Base-by-base conservation (phyloP, 805 yeast genomes). In the Yarrowia yakushimensis region DNA sequence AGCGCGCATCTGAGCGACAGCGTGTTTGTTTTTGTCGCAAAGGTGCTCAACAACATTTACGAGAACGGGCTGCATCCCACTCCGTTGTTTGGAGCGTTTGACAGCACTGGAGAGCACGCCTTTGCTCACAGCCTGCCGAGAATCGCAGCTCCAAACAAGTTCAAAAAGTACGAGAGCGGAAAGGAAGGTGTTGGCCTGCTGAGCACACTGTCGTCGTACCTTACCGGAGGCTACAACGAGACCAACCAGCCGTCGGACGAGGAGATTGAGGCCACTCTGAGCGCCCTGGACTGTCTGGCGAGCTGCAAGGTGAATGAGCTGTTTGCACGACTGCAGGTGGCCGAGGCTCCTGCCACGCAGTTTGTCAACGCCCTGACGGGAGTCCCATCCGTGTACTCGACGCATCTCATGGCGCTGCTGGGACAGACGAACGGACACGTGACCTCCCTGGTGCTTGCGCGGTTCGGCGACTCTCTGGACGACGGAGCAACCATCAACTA, bases 181-280 rank as follows among this genome's bases (percentile, higher is more conserved):
- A 88, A 85, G 68, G 96, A 86, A 33, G 65, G 54, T 15, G 79
- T 79, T 11, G 90, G 98, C 1, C 71, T 94, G n/a, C 82, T 94
- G 62, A 88, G 96, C 0, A 88, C 98, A 0, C 86, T 94, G 68
- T 91, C 97, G 0, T 90, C 97, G 0, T 93, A 91, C 69, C 81
- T 94, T 73, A 89, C 94, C 66, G 94, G 97, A 18, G 82, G 86
- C 63, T 79, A 87, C 0, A 97, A 91, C 69, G 96, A 90, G 61
- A 85, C 88, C 3, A 86, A 87, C 0, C 98, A 93, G 72, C 99
- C 99, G 12, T 83, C 96, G 1, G 96, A 89, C 63, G 96, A 90
- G 69, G 97, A 93, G 68, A 86, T 94, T 55, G 96, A 91, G 66
- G 82, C 89, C 5, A 89, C 98, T 0, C 73, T 87, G 13, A 85